These are phyloP conservation scores for Fusarium caatingaense DNA, from an alignment of 2,329 filamentous ascomycete species.

Conservation along the genomic window DNA sequence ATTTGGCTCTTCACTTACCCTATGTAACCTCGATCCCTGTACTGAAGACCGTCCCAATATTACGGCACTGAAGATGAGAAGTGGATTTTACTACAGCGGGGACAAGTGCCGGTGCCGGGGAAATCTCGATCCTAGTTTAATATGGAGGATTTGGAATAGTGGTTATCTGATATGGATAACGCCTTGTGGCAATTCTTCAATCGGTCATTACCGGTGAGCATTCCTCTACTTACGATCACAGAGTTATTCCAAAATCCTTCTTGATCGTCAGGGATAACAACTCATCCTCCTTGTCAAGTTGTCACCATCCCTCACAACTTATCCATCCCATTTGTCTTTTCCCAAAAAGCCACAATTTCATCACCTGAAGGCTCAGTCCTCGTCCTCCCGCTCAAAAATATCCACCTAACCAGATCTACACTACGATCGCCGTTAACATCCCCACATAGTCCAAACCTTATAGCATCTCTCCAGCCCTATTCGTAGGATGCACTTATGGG, in stretches of 20 bases:
- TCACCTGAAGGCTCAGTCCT: conserved; percentile 4
- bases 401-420: conserved; percentile 2
- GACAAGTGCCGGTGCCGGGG: not conserved
- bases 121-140: not conserved
- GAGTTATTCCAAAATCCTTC: not conserved
- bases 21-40: not conserved
- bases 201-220: not conserved
- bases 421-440: not conserved
- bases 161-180: not conserved
- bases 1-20: not conserved
- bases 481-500: not conserved
- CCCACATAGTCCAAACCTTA: not conserved
- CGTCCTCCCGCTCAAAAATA: not conserved
- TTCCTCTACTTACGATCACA: not conserved
- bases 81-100: not conserved
- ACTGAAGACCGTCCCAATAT: not conserved
- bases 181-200: not conserved
- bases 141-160: not conserved
- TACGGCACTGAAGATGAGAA: not conserved
- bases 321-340: not conserved
- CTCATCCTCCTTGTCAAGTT: not conserved
- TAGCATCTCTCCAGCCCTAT: not conserved
- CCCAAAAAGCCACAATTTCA: not conserved
- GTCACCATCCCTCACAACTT: not conserved
- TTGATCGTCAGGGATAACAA: not conserved